These are phyloP conservation scores for Turnera subulata DNA, from an alignment of 345 rosid genomes.

Conservation along the genomic window DNA sequence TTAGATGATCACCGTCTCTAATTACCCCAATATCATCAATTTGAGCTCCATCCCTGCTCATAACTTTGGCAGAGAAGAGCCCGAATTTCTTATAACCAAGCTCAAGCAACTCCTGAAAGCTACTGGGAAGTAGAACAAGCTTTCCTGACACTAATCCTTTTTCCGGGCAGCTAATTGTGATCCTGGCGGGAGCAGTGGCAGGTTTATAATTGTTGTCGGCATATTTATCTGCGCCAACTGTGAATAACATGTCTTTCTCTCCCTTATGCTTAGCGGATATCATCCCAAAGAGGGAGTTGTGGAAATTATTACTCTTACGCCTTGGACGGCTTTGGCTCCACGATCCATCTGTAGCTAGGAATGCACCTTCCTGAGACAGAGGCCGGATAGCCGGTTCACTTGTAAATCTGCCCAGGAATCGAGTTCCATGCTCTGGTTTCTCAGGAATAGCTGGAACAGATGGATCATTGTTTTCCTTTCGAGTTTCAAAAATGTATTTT, in stretches of 20 bases:
- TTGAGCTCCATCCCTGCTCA: constrained; percentile 52
- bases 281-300: constrained; percentile 73
- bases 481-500: constrained; percentile 42
- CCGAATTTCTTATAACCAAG: constrained; percentile 61
- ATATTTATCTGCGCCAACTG: constrained; percentile 17
- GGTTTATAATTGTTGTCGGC: constrained; percentile 6
- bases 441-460: constrained; percentile 41
- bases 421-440: constrained; percentile 37
- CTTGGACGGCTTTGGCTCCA: constrained; percentile 44
- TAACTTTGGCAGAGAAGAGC: constrained; percentile 40
- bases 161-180: constrained; percentile 60
- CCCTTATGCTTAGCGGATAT: constrained; percentile 51
- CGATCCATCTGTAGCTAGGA: constrained; percentile 37
- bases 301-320: constrained; percentile 54
- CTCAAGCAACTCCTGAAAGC: constrained; percentile 52
- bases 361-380: constrained; percentile 19
- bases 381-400: constrained; percentile 72
- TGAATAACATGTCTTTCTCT: constrained; percentile 32
- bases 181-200: constrained; percentile 38
- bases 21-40: constrained; percentile 66
- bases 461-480: constrained; percentile 29
- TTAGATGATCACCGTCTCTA: constrained; percentile 80
- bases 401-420: constrained; percentile 56
- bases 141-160: constrained; percentile 44
- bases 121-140: constrained; percentile 60